Evolutionary conservation across 2,329 filamentous ascomycete species (phyloP), one percentile per base, ranked within the genome.

Genomic region (Simplicillium aogashimaense): DNA sequence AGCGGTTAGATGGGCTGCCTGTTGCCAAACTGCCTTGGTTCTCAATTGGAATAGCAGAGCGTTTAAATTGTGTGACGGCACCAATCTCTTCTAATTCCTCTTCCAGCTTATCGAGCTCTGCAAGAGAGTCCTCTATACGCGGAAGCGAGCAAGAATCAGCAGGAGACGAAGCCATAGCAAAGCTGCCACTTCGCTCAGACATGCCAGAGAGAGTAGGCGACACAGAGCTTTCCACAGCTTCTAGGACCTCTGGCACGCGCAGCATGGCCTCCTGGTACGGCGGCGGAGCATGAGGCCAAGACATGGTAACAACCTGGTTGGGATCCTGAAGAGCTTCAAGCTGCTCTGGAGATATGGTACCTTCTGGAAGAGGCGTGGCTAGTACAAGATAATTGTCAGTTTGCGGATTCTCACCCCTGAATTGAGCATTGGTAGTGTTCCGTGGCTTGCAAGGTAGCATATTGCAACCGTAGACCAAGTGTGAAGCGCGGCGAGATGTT

Each of bases 51-150:
- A 61, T 59, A 3, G 53, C 45, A 10, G 64, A 52, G 7, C 52
- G 56, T 14, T 55, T 50, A 10, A 64, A 43, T 2, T 52, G 56
- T 0, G 67, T 53, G 10, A 66, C 56, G n/a, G 58, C 57, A 40
- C 56, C 50, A 29, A 78, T 61, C 2, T 67, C 72, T 47, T 81
- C 76, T 9, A 81, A 63, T 37, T 78, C 66, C 28, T 81, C 77
- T 47, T 81, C 76, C 13, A 81, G 63, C 44, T 66, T 64, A 50
- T 81, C 78, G 15, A 81, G 61, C 45, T 75, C 76, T 52, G 78
- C 76, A 8, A 81, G 60, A 2, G 76, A 80, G 52, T 81, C 77
- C 51, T 81, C 78, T 37, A 81, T 81, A 14, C 74, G 70, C 18
- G 68, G 60, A 11, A 64, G 58, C 1, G 49, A 62, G 44, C 50